Evolutionary conservation across 2,329 filamentous ascomycete species (phyloP).

Genomic region (Calonectria hawksworthii): DNA sequence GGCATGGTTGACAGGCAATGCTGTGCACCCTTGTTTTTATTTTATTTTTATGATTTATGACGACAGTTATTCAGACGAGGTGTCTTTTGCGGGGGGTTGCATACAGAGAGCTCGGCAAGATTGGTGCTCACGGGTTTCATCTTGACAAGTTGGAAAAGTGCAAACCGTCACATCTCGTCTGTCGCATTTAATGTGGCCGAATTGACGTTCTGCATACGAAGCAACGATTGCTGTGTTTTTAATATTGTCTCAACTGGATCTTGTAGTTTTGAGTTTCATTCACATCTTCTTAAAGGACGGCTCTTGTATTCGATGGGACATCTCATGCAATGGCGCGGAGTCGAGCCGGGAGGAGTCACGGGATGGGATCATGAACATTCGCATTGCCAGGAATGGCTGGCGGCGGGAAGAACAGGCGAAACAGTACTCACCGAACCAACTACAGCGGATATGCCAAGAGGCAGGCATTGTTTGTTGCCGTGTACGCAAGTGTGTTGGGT

Average conservation of each 20-base stretch:
- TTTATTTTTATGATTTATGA: conserved; percentile 27
- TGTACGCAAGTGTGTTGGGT: conserved; percentile 2
- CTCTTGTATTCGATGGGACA: conserved; percentile 4
- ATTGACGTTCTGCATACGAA: conserved; percentile 21
- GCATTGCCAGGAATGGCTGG: conserved; percentile 11
- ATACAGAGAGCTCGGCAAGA: neutral
- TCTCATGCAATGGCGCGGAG: neutral
- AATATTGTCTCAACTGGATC: conserved; percentile 24
- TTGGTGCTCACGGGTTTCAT: conserved; percentile 5
- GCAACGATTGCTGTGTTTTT: conserved; percentile 14
- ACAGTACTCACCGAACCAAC: conserved; percentile 41
- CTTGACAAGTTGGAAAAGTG: neutral
- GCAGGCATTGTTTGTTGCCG: conserved; percentile 21
- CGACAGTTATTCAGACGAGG: conserved; percentile 18
- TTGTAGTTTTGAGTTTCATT: conserved; percentile 12
- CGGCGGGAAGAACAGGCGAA: conserved; percentile 32
- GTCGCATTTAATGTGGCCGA: conserved; percentile 3
- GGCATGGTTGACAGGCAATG: conserved; percentile 28
- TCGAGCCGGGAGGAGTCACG: conserved; percentile 14
- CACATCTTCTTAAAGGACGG: conserved; percentile 11
- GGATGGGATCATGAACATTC: conserved; percentile 11
- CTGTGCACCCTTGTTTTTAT: conserved; percentile 37
- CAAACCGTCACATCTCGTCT: conserved; percentile 2
- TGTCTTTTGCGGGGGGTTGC: neutral
- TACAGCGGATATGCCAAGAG: conserved; percentile 20